phyloP scores from a whole-genome alignment of 305 asterid species.

The Ruellia speciosa region DNA sequence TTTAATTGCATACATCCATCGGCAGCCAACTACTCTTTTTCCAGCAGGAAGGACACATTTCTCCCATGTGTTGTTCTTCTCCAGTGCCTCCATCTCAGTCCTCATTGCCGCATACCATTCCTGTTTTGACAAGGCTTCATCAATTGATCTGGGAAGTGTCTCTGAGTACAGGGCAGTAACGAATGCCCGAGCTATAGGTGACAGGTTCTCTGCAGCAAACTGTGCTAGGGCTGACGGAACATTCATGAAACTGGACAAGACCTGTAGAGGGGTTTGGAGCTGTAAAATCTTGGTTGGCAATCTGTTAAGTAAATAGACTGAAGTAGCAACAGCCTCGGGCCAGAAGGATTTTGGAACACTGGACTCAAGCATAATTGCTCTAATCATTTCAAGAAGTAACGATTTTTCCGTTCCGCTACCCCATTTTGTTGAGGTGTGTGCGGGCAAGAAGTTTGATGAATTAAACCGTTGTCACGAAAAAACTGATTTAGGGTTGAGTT shows the following conservation, averaged over 20 bases:
- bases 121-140: not conserved
- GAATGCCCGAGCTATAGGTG: too few relatives aligned
- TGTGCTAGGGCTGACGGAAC: too few relatives aligned
- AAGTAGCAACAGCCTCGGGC: not conserved
- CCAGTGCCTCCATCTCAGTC: not conserved
- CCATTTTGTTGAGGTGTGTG: constrained; percentile 8
- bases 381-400: not conserved
- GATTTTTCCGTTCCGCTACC: constrained; percentile 1
- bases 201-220: too few relatives aligned
- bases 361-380: not conserved
- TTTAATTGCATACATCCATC: too few relatives aligned
- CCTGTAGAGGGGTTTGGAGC: too few relatives aligned
- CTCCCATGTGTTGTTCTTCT: not conserved
- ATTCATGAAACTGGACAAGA: too few relatives aligned
- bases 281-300: too few relatives aligned
- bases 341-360: not conserved
- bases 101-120: not conserved
- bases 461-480: not conserved
- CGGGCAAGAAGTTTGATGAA: not conserved
- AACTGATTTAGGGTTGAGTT: not conserved
- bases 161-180: too few relatives aligned
- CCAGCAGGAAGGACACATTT: not conserved
- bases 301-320: too few relatives aligned
- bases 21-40: too few relatives aligned
- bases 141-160: not conserved